A percentile compares a stretch with the other conserved stretches of the same genome.
phyloP scores from a whole-genome alignment of 208 protist genomes.

The Acanthamoeba sp. region DNA sequence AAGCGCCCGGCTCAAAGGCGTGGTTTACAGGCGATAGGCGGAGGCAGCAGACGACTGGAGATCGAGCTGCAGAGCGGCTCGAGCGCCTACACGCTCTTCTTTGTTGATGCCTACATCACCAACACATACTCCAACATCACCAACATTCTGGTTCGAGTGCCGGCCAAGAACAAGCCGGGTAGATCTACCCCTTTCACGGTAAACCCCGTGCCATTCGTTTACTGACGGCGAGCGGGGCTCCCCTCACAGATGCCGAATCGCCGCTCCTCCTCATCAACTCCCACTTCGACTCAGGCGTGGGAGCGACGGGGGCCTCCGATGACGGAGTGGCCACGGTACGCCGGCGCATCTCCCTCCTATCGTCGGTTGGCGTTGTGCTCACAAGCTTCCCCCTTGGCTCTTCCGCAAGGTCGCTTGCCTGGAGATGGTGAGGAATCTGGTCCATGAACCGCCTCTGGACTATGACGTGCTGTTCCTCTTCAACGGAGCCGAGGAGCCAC shows the following conservation, averaged over 20 bases:
- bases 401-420: not conserved
- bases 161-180: not conserved
- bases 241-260: not conserved
- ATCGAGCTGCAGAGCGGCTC: conserved; percentile 54
- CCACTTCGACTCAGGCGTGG: conserved; percentile 66
- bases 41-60: not conserved
- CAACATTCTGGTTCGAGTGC: conserved; percentile 68
- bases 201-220: not conserved
- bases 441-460: conserved; percentile 39
- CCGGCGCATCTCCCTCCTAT: not conserved
- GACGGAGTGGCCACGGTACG: conserved; percentile 53
- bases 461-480: conserved; percentile 75
- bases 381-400: not conserved
- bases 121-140: conserved; percentile 63
- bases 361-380: too few relatives aligned
- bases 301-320: conserved; percentile 61
- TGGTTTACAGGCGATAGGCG: not conserved
- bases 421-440: conserved; percentile 65
- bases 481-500: conserved; percentile 81
- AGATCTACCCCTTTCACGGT: not conserved
- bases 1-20: too few relatives aligned
- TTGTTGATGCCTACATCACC: conserved; percentile 63
- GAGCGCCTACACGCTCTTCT: conserved; percentile 39
- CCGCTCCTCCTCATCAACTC: conserved; percentile 57
- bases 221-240: too few relatives aligned